These are phyloP conservation scores for Saccharomyces uvarum DNA, from an alignment of 1,139 yeast species.

Conservation along the genomic window DNA sequence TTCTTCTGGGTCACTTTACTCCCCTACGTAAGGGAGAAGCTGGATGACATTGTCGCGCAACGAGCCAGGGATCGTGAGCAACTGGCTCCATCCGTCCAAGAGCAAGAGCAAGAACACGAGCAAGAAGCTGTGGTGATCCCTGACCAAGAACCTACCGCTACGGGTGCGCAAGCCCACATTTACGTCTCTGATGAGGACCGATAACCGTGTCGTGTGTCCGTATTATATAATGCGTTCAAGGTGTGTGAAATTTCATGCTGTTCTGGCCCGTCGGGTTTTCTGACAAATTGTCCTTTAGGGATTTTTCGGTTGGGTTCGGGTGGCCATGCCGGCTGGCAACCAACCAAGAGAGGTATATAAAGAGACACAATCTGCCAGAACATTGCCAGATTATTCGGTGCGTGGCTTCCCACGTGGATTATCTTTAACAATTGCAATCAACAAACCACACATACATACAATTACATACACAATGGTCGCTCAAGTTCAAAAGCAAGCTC, in stretches of 20 bases:
- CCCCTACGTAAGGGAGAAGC: slow-evolving; percentile 17
- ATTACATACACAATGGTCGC: slow-evolving; percentile 57
- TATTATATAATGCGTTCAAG: background rate
- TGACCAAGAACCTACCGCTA: background rate
- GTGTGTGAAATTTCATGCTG: background rate
- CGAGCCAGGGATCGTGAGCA: slow-evolving; percentile 5
- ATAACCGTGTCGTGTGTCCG: background rate
- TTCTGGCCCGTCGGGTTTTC: slow-evolving; percentile 1
- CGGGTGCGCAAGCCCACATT: background rate
- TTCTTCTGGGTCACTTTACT: slow-evolving; percentile 20
- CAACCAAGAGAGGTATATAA: slow-evolving; percentile 12
- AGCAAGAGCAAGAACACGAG: slow-evolving; percentile 5
- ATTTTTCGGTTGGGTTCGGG: slow-evolving; percentile 1
- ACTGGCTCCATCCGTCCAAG: background rate
- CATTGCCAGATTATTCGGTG: no score
- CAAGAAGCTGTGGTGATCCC: background rate
- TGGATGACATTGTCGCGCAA: slow-evolving; percentile 13
- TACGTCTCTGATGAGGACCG: background rate
- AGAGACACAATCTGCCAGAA: slow-evolving; percentile 3
- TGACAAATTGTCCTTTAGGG: slow-evolving; percentile 1
- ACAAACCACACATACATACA: slow-evolving; percentile 1
- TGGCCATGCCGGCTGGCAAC: slow-evolving; percentile 3
- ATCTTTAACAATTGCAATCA: background rate
- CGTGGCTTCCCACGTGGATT: background rate
- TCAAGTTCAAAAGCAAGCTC: slow-evolving; percentile 89